phyloP scores from a whole-genome alignment of 768 basidiomycete genomes.

The Tulasnella sp. region DNA sequence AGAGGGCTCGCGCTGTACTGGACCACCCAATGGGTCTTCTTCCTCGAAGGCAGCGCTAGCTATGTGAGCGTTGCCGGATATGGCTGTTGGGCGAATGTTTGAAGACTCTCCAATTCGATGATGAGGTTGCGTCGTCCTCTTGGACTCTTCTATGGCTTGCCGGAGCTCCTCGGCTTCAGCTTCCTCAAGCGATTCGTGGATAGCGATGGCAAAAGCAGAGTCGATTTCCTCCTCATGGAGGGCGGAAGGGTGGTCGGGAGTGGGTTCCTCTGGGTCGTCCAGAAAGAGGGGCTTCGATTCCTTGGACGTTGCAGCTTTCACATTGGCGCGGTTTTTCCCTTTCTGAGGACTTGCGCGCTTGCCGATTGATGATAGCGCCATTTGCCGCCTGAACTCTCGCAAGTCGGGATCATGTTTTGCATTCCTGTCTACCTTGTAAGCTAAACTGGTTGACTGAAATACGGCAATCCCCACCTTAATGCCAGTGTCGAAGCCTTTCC shows the following conservation, averaged over 20 bases:
- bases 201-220: slow-evolving; percentile 20
- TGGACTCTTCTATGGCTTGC: slow-evolving; percentile 20
- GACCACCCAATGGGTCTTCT: slow-evolving; percentile 36
- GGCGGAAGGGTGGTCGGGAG: slow-evolving; percentile 34
- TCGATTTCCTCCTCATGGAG: slow-evolving; percentile 23
- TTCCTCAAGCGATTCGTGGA: slow-evolving; percentile 22
- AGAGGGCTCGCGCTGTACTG: slow-evolving; percentile 2
- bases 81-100: not conserved
- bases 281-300: slow-evolving; percentile 52
- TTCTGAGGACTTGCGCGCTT: slow-evolving; percentile 47
- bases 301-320: slow-evolving; percentile 40
- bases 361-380: slow-evolving; percentile 60
- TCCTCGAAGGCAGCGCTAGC: slow-evolving; percentile 40
- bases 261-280: slow-evolving; percentile 42
- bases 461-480: slow-evolving; percentile 50
- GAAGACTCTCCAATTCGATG: not conserved
- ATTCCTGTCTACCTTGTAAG: slow-evolving; percentile 16
- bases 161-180: slow-evolving; percentile 21
- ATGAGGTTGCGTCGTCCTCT: not conserved
- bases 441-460: not conserved
- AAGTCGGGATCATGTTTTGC: slow-evolving; percentile 56
- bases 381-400: slow-evolving; percentile 55
- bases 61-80: not conserved
- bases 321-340: slow-evolving; percentile 38
- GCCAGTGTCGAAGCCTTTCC: slow-evolving; percentile 9